A percentile compares a stretch with the other conserved stretches of the same genome.
These are phyloP conservation scores for Plasmodium sp. DNA, from an alignment of 169 alveolate genomes.

Conservation along the genomic window DNA sequence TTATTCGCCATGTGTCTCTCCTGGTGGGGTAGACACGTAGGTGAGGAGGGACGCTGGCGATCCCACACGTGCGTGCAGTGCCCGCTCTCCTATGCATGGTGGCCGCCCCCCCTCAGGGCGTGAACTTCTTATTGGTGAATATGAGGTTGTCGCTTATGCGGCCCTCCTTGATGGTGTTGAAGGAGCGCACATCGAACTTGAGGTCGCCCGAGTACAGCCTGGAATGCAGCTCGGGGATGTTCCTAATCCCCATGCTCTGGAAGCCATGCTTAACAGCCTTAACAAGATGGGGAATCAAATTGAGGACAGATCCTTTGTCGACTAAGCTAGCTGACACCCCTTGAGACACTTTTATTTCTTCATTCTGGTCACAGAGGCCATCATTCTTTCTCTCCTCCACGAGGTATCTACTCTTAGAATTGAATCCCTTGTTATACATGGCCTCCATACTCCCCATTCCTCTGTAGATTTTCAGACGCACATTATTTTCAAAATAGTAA, in stretches of 20 bases:
- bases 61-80: background rate
- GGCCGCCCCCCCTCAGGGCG: background rate
- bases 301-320: constrained; percentile 90
- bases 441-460: constrained; percentile 94
- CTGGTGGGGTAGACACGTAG: background rate
- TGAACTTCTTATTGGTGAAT: constrained; percentile 43
- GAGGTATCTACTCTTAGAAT: constrained; percentile 76
- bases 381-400: constrained; percentile 56
- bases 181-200: constrained; percentile 77
- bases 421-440: constrained; percentile 74
- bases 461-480: constrained; percentile 87
- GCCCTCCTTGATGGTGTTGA: constrained; percentile 63
- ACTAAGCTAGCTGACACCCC: constrained; percentile 91
- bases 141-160: constrained; percentile 41
- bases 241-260: constrained; percentile 77
- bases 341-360: constrained; percentile 86
- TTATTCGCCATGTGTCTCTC: background rate
- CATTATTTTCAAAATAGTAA: constrained; percentile 90
- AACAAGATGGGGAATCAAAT: constrained; percentile 87
- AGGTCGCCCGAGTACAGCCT: constrained; percentile 76
- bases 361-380: constrained; percentile 75
- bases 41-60: background rate
- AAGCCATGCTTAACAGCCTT: constrained; percentile 87
- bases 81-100: background rate
- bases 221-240: constrained; percentile 76